phyloP scores from a whole-genome alignment of 495 filamentous ascomycete genomes.

The Aspergillus avenaceus region DNA sequence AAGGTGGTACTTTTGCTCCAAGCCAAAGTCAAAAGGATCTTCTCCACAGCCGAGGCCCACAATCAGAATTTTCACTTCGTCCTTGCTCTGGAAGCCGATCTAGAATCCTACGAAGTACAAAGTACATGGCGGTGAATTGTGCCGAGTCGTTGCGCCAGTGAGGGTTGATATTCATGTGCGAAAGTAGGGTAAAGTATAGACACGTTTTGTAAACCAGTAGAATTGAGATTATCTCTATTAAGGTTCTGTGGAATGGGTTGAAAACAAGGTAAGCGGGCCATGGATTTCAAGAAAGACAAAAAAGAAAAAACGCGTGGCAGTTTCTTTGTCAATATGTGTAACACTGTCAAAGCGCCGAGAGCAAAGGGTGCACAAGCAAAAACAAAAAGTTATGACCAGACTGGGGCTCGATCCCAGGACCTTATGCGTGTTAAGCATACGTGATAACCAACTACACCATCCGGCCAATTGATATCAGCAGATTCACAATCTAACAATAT shows the following conservation, averaged over 20 bases:
- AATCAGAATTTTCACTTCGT: slow-evolving; percentile 17
- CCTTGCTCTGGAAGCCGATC: slow-evolving; percentile 15
- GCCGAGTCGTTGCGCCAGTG: background rate
- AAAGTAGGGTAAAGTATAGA: background rate
- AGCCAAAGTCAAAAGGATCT: background rate
- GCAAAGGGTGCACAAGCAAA: background rate
- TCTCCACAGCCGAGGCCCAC: slow-evolving; percentile 10
- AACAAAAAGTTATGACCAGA: background rate
- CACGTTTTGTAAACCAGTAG: background rate
- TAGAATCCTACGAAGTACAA: too few species aligned
- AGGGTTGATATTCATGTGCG: background rate
- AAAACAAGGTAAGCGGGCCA: too few species aligned
- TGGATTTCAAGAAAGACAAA: too few species aligned
- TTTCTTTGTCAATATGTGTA: background rate
- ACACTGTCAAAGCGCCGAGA: background rate
- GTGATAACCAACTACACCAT: slow-evolving; percentile 1
- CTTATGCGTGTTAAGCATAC: slow-evolving; percentile 1
- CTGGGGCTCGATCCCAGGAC: slow-evolving; percentile 1
- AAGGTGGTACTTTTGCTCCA: background rate
- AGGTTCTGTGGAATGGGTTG: too few species aligned
- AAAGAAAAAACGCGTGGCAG: too few species aligned
- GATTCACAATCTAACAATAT: too few species aligned
- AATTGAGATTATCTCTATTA: too few species aligned
- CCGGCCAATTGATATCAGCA: background rate
- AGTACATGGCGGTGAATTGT: background rate